These are phyloP conservation scores for Stephania japonica DNA, from an alignment of 164 flowering plant genomes.

Conservation along the genomic window DNA sequence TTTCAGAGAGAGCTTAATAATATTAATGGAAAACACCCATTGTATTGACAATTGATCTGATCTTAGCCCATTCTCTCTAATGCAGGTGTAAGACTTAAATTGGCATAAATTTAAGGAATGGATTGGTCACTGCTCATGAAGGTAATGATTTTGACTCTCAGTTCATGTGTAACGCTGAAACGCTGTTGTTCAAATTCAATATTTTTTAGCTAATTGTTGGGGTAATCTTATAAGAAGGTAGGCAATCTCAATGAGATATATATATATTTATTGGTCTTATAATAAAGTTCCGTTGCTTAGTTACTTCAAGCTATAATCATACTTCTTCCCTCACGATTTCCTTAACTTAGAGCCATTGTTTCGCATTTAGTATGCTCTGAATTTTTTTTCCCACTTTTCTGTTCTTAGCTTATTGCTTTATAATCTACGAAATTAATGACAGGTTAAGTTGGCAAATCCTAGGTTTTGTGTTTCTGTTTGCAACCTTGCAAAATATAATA, in stretches of 20 bases:
- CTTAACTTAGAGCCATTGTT: background rate
- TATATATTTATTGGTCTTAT: too few relatives aligned
- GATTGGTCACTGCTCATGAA: background rate
- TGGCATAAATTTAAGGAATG: background rate
- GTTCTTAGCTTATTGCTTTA: background rate
- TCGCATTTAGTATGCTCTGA: background rate
- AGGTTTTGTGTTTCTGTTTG: background rate
- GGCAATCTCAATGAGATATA: background rate
- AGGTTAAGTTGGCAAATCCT: background rate
- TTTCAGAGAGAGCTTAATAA: constrained; percentile 31
- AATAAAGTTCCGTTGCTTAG: background rate
- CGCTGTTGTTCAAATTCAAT: background rate
- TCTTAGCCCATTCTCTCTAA: background rate
- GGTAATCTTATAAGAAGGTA: background rate
- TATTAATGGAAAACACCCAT: constrained; percentile 17
- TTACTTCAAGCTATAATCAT: background rate
- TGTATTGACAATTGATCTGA: too few relatives aligned
- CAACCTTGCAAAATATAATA: background rate
- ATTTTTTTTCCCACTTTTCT: background rate
- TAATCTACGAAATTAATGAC: background rate
- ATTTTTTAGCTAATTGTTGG: background rate
- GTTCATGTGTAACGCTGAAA: background rate
- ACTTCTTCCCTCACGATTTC: background rate
- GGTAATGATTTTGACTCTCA: background rate
- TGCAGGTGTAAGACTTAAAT: constrained; percentile 10